These are phyloP conservation scores for Apiospora pterosperma DNA, from an alignment of 2,329 filamentous ascomycete genomes.

Conservation along the genomic window DNA sequence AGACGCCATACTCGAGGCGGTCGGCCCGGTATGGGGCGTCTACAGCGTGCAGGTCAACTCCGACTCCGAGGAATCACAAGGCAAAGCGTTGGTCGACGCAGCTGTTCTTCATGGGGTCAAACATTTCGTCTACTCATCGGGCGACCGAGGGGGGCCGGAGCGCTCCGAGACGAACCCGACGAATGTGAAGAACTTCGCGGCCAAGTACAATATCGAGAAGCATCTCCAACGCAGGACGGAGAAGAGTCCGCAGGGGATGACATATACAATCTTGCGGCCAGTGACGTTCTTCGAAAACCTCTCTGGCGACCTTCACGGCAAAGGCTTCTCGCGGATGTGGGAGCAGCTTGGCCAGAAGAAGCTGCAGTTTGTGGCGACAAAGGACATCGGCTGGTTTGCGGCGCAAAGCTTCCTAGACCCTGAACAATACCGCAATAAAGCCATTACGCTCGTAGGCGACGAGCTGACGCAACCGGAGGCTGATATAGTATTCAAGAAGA, in stretches of 20 bases:
- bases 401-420: constrained; percentile 32
- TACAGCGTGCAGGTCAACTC: constrained; percentile 9
- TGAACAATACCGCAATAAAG: constrained; percentile 25
- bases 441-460: constrained; percentile 37
- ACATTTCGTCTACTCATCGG: constrained; percentile 56
- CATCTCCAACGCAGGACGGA: constrained; percentile 41
- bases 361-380: constrained; percentile 34
- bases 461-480: constrained; percentile 32
- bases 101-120: constrained; percentile 46
- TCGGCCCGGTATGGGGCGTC: constrained; percentile 8
- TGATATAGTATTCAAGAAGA: constrained; percentile 26
- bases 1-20: constrained; percentile 5
- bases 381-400: constrained; percentile 38
- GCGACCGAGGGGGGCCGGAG: constrained; percentile 52
- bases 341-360: constrained; percentile 23
- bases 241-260: constrained; percentile 38
- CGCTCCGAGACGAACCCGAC: constrained; percentile 47
- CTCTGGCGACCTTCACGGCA: constrained; percentile 24
- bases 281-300: constrained; percentile 55
- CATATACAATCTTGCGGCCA: constrained; percentile 56
- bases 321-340: constrained; percentile 29
- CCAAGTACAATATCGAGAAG: constrained; percentile 55
- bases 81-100: constrained; percentile 50
- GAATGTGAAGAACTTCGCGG: constrained; percentile 52
- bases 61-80: constrained; percentile 35